These are phyloP conservation scores for Trichoderma citrinoviride DNA, from an alignment of 2,329 filamentous ascomycete species.

Conservation along the genomic window DNA sequence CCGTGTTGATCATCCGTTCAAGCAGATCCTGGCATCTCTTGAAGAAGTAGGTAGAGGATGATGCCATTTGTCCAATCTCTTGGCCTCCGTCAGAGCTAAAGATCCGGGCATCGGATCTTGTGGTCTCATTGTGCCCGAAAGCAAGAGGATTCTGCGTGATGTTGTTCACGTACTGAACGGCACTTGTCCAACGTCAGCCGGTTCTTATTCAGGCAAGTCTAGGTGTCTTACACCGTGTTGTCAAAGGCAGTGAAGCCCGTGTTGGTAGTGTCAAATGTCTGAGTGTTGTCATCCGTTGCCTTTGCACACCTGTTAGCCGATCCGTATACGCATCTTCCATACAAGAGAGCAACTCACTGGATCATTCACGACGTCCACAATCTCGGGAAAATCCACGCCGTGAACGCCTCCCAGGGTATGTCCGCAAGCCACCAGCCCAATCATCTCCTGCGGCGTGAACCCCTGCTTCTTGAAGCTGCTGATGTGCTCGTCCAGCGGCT, in stretches of 20 bases:
- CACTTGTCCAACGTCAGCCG: conserved; percentile 15
- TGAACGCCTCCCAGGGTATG: conserved; percentile 31
- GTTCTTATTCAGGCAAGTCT: not conserved
- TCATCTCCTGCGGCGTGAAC: conserved; percentile 29
- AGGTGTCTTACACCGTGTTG: conserved; percentile 23
- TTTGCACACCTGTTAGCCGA: not conserved
- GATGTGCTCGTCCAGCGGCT: conserved; percentile 19
- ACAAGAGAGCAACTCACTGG: not conserved
- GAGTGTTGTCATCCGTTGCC: conserved; percentile 22
- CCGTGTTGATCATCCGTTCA: conserved; percentile 24
- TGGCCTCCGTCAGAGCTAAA: conserved; percentile 27
- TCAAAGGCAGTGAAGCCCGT: conserved; percentile 23
- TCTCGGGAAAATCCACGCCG: conserved; percentile 29
- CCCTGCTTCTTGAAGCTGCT: conserved; percentile 24
- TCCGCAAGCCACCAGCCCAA: conserved; percentile 29
- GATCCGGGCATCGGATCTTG: conserved; percentile 26
- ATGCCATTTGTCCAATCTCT: conserved; percentile 11
- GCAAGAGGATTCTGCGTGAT: conserved; percentile 28
- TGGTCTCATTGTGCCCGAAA: conserved; percentile 27
- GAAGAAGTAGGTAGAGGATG: conserved; percentile 20
- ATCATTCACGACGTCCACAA: conserved; percentile 23
- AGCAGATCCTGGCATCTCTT: conserved; percentile 18
- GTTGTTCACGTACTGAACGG: conserved; percentile 26
- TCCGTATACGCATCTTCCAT: too few relatives aligned
- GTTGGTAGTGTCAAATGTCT: conserved; percentile 22